Base-by-base conservation (phyloP, 2,329 filamentous ascomycete genomes). In the Xylariaceae sp. region DNA sequence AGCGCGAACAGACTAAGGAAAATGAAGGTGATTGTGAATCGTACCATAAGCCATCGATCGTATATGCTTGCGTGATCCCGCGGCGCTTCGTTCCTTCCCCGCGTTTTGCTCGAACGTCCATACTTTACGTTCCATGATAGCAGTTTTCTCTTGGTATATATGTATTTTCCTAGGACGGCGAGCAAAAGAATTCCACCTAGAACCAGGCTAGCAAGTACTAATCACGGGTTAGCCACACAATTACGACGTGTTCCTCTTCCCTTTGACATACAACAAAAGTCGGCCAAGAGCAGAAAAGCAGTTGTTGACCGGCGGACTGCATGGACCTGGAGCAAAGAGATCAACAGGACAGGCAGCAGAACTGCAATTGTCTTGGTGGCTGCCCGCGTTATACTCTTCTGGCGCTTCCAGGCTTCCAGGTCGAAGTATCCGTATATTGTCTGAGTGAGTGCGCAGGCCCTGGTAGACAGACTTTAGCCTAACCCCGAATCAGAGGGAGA, bases 21-120 rank as follows among this genome's bases (percentile, higher is more conserved):
- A 9, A 60, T 40, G 38, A 66, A 66, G 15, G 54, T 60, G 16
- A 65, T 61, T 2, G 61, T 57, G 34, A 66, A 67, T 7, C 64
- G 56, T 4, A 57, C 54, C 9, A 66, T 49, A 2, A 67, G 48
- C 43, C 61, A 63, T 28, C 57, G 54, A 42, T 67, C 63, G 42
- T 67, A 67, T 11, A 62, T 59, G 15, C 53, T 17, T 4, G 6
- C 15, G 30, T n/a, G 30, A 7, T n/a, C 13, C 13, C 30, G 30
- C 13, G 13, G 30, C 7, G 6, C 12, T 6, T n/a, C 13, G 12
- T 17, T 32, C 8, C 13, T 32, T 7, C 16, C 30, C 30, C 6
- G 8, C 30, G 30, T n/a, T 7, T n/a, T 4, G 7, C 7, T 32
- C 30, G 30, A 32, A n/a, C 12, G 16, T n/a, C 30, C 30, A 17